Evolutionary conservation across 345 rosid genomes (phyloP).

Genomic region (Euphorbia tirucalli): DNA sequence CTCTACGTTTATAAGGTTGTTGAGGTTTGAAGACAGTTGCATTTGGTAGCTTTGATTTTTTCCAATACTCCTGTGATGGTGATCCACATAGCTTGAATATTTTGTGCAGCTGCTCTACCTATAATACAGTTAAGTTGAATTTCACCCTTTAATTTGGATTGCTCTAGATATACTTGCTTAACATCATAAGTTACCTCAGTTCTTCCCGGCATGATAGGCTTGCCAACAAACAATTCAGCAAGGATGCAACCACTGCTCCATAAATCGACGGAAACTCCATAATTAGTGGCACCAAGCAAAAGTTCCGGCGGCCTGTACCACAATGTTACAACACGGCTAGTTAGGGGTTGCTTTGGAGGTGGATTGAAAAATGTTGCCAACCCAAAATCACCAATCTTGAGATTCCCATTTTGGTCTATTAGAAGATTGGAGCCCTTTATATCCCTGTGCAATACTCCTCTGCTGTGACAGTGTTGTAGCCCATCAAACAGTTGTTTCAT

Average conservation of each 20-base stretch:
- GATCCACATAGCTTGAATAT: slow-evolving; percentile 75
- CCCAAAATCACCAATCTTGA: slow-evolving; percentile 69
- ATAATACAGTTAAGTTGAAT: slow-evolving; percentile 12
- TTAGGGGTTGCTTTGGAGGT: slow-evolving; percentile 51
- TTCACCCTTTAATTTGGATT: no score
- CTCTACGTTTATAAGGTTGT: slow-evolving; percentile 54
- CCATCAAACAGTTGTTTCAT: slow-evolving; percentile 62
- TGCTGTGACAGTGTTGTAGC: slow-evolving; percentile 61
- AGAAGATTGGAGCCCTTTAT: slow-evolving; percentile 67
- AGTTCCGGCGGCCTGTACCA: slow-evolving; percentile 81
- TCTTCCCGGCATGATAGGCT: slow-evolving; percentile 72
- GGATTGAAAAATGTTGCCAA: slow-evolving; percentile 42
- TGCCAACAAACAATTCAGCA: slow-evolving; percentile 63
- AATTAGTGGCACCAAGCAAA: slow-evolving; percentile 56
- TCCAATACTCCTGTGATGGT: slow-evolving; percentile 73
- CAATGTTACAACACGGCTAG: slow-evolving; percentile 69
- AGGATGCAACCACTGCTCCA: slow-evolving; percentile 73
- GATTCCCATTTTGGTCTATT: slow-evolving; percentile 49
- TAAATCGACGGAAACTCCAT: slow-evolving; percentile 59
- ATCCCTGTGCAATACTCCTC: slow-evolving; percentile 65
- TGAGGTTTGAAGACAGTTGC: slow-evolving; percentile 65
- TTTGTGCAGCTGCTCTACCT: slow-evolving; percentile 73
- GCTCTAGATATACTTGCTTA: no score
- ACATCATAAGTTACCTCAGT: slow-evolving; percentile 68
- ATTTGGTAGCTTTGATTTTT: slow-evolving; percentile 54